phyloP scores from a whole-genome alignment of 371 early-diverging fungal species.

The Mucor irregularis region DNA sequence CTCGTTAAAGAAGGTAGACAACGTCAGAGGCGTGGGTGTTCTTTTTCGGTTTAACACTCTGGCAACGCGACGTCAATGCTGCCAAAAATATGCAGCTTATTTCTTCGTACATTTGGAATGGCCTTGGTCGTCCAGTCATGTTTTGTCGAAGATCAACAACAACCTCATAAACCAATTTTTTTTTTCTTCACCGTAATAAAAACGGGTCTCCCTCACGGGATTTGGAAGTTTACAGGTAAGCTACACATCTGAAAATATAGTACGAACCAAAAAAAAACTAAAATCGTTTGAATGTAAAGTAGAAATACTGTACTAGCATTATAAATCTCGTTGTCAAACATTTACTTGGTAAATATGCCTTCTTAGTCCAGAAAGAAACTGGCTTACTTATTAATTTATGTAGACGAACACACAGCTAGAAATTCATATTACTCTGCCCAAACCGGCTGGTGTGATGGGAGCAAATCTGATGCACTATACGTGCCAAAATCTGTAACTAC shows the following conservation, averaged over 20 bases:
- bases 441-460: constrained; percentile 15
- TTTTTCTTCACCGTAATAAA: too few species aligned
- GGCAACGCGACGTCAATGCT: constrained; percentile 5
- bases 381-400: neutral
- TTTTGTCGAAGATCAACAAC: too few species aligned
- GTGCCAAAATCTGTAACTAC: constrained; percentile 12
- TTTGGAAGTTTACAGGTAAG: too few species aligned
- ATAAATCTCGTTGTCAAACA: neutral
- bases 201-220: too few species aligned
- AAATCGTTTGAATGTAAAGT: too few species aligned
- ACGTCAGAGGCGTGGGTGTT: neutral
- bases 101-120: neutral
- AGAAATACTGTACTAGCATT: too few species aligned
- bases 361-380: neutral
- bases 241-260: too few species aligned
- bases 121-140: neutral
- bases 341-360: constrained; percentile 6
- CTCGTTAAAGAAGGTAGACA: too few species aligned
- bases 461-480: constrained; percentile 10
- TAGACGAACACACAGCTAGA: neutral
- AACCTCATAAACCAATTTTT: too few species aligned
- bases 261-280: too few species aligned
- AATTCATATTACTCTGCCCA: neutral
- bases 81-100: constrained; percentile 1
- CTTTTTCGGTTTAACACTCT: neutral